Base-by-base conservation (phyloP, 495 filamentous ascomycete genomes). In the Barbatosphaeria neglecta region DNA sequence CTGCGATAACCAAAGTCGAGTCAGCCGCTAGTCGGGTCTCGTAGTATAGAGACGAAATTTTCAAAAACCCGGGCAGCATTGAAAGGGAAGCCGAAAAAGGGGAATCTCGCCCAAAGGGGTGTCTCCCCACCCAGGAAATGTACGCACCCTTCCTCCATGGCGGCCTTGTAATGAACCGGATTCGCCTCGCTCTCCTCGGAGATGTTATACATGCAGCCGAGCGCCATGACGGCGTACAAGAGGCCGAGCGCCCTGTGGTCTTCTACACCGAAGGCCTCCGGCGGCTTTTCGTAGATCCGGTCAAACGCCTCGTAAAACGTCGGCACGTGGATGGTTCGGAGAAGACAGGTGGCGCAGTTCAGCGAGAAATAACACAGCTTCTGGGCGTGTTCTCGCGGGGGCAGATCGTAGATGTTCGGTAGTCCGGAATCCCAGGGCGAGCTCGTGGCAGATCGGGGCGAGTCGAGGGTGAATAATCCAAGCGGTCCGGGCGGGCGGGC, bases 281-380 rank as follows among this genome's bases (percentile, higher is more conserved):
- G 68, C 1, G 81, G 73, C 5, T 64, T 81, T 41, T 87, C 79
- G 56, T 95, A 97, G 18, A 96, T 73, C 20, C 76, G 78, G 51
- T 96, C 79, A 38, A 95, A 66, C 63, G 77, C 80, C 37, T 75
- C 73, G 52, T 82, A 87, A 56, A 96, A 97, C 5, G 79, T 78
- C 13, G 92, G 92, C 39, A 84, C 76, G 57, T 97, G 93, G n/a
- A 96, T 78, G 51, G 94, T 81, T 11, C 87, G 78, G 53, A 96
- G 70, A 17, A 98, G 69, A 38, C 83, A 80, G 45, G 87, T 87
- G 15, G 86, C 90, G 59, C 92, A 84, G 49, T 89, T 80, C 15
- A 98, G 62, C 15, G 89, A 81, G 59, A 83, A 82, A 44, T 83
- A 75, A 58, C 84, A 89, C 33, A 96, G 68, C 13, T 73, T 68